Conservation (phyloP, 805 yeast species). For the Starmerella sp. region DNA sequence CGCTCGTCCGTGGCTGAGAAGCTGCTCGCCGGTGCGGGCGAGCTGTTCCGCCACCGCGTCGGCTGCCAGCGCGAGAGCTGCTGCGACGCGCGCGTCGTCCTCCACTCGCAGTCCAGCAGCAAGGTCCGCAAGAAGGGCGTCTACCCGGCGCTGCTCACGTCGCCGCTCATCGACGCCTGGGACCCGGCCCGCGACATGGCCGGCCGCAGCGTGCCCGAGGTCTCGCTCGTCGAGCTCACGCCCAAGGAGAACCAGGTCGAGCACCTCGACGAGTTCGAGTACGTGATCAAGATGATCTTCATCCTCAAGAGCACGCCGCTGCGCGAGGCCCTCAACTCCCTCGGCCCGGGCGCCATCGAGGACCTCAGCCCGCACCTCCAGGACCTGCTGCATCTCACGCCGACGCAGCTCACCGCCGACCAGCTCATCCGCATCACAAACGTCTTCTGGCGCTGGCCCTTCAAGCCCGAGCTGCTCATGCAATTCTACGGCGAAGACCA, state of each 20-base stretch:
- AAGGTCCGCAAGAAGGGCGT: neutral
- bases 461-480: slow-evolving; percentile 51
- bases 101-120: slow-evolving; percentile 26
- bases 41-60: slow-evolving; percentile 45
- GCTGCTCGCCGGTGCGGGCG: slow-evolving; percentile 46
- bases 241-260: slow-evolving; percentile 37
- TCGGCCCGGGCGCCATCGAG: slow-evolving; percentile 70
- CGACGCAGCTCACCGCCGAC: slow-evolving; percentile 40
- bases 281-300: slow-evolving; percentile 51
- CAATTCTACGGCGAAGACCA: slow-evolving; percentile 33
- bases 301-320: slow-evolving; percentile 38
- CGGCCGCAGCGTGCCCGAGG: slow-evolving; percentile 24
- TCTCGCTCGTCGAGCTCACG: slow-evolving; percentile 44
- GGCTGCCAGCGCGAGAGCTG: slow-evolving; percentile 55
- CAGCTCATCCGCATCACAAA: slow-evolving; percentile 46
- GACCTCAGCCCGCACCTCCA: slow-evolving; percentile 29
- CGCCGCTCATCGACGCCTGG: slow-evolving; percentile 12
- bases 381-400: slow-evolving; percentile 35
- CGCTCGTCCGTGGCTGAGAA: slow-evolving; percentile 51
- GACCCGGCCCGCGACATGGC: slow-evolving; percentile 14
- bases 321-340: slow-evolving; percentile 36
- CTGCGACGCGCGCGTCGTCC: slow-evolving; percentile 38
- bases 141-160: slow-evolving; percentile 15
- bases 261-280: slow-evolving; percentile 50
- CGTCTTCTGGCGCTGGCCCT: slow-evolving; percentile 67